These are phyloP conservation scores for Fusarium sambucinum DNA, from an alignment of 2,329 filamentous ascomycete species.

Conservation along the genomic window DNA sequence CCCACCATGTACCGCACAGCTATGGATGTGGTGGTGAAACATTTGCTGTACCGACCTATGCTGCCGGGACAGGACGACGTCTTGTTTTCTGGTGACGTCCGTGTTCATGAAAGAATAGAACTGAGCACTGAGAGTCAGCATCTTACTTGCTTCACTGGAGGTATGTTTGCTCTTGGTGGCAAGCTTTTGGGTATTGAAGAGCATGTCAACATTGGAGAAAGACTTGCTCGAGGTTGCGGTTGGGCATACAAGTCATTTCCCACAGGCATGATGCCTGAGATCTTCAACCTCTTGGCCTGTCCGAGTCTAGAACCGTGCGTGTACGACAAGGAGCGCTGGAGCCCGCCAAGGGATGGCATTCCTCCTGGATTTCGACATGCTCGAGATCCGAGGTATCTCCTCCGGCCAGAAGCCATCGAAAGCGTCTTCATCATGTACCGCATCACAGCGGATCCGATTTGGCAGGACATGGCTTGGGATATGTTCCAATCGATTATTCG, in stretches of 20 bases:
- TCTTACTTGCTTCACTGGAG: conserved; percentile 75
- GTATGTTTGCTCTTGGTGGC: conserved; percentile 74
- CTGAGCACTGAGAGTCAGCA: conserved; percentile 60
- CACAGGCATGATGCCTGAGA: conserved; percentile 70
- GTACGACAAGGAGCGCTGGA: conserved; percentile 51
- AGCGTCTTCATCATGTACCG: conserved; percentile 64
- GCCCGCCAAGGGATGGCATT: conserved; percentile 44
- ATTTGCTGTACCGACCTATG: conserved; percentile 79
- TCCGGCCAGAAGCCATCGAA: conserved; percentile 65
- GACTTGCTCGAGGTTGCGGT: conserved; percentile 65
- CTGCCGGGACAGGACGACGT: conserved; percentile 71
- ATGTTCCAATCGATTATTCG: conserved; percentile 64
- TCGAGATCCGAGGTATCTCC: conserved; percentile 62
- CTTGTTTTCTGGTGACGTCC: conserved; percentile 56
- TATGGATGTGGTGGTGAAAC: conserved; percentile 70
- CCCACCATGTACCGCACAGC: conserved; percentile 73
- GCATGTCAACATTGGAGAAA: conserved; percentile 62
- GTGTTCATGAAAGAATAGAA: conserved; percentile 45
- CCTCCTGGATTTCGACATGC: conserved; percentile 72
- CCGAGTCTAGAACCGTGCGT: conserved; percentile 51
- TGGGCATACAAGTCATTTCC: conserved; percentile 69
- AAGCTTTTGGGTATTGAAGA: conserved; percentile 65
- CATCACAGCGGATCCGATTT: conserved; percentile 60
- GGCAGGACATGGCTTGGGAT: conserved; percentile 64
- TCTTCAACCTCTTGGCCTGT: conserved; percentile 62